These are phyloP conservation scores for Capsella rubella DNA, from an alignment of 441 rosid species.

Conservation along the genomic window DNA sequence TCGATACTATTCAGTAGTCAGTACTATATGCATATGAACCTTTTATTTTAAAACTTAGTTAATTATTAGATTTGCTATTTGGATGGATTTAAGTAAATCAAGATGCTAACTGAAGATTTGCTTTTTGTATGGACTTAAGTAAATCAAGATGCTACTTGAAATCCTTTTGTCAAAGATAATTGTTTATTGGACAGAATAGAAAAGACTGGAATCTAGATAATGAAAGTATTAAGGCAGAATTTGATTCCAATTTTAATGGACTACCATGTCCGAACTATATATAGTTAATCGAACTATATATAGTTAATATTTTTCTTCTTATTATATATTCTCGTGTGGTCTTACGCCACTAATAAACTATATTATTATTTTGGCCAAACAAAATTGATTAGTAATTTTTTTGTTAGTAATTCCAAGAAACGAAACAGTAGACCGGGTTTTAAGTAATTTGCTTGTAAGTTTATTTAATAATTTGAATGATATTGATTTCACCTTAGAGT, in stretches of 20 bases:
- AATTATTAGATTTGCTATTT: background rate
- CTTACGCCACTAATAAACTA: conserved; percentile 38
- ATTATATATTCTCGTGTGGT: conserved; percentile 37
- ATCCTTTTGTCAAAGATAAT: background rate
- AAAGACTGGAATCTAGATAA: conserved; percentile 36
- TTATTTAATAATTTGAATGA: conserved; percentile 18
- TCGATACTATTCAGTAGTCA: conserved; percentile 4
- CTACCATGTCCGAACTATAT: conserved; percentile 35
- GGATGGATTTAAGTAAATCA: background rate
- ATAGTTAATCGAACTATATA: conserved; percentile 40
- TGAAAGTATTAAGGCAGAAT: conserved; percentile 37
- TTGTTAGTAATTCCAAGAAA: conserved; percentile 28
- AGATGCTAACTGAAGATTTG: background rate
- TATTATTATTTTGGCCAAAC: conserved; percentile 29
- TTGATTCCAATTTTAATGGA: conserved; percentile 48
- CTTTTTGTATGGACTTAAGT: conserved; percentile 8
- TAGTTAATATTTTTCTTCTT: conserved; percentile 30
- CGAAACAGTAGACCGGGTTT: conserved; percentile 40
- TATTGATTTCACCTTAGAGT: conserved; percentile 6
- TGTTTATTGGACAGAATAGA: conserved; percentile 33
- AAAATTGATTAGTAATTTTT: background rate
- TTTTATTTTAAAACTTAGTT: background rate
- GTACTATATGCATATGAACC: background rate
- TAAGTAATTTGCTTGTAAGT: conserved; percentile 30
- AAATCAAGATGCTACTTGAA: conserved; percentile 22